Evolutionary conservation across 768 basidiomycete genomes (phyloP), one percentile per base, ranked within the genome.

Genomic region (Tylopilus rubrobrunneus): DNA sequence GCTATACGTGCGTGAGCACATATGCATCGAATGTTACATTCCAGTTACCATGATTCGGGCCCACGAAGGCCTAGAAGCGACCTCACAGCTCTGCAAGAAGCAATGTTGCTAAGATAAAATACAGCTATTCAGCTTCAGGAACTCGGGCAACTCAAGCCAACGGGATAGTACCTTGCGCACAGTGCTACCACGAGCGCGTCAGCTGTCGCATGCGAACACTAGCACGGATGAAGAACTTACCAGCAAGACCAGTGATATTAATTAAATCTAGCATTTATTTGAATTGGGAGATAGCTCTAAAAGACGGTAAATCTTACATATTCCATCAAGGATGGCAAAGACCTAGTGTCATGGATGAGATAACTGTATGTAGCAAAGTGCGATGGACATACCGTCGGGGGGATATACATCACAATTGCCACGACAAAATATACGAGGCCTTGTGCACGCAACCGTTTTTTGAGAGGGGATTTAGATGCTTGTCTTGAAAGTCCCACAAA

Each of bases 361-460:
- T 29, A 3, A 12, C 10, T 19, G 2, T 5, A 27, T 4, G n/a
- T 5, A 36, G 12, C 6, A 2, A n/a, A 9, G 17, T 4, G 25
- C 15, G 3, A 19, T 19, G 21, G 42, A 5, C 48, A 0, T 9
- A 60, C 63, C 49, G 48, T 48, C 29, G 61, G 53, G 6, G 53
- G 43, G 17, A 70, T 46, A 25, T 60, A 67, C 5, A 55, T 41
- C 4, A 68, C 3, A 9, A 58, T 53, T 0, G 48, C 49, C 14
- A 68, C 48, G 1, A 42, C 49, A 28, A 67, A 68, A 33, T 68
- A 62, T 14, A 47, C 10, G 8, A 68, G 7, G 34, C 62, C 62
- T 41, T 68, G 69, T 4, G 48, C 28, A 34, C 43, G 51, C 23
- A 68, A 44, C 8, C 46, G 59, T 14, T 56, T 60, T n/a, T 1